A percentile compares a stretch with the other conserved stretches of the same genome.
These are phyloP conservation scores for Penicillium manginii DNA, from an alignment of 495 filamentous ascomycete species.

Conservation along the genomic window DNA sequence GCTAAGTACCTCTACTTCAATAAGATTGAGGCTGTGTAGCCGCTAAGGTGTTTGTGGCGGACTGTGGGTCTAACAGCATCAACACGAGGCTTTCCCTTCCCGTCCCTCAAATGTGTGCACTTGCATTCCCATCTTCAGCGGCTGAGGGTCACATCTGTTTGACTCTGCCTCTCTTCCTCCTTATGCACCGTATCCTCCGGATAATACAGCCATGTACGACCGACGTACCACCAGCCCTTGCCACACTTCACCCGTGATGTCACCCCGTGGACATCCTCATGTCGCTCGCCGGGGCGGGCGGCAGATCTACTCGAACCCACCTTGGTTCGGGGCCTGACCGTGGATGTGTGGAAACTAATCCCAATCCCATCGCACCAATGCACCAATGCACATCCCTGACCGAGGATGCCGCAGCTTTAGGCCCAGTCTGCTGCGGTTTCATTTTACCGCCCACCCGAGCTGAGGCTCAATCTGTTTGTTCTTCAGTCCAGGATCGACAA, in stretches of 20 bases:
- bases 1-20: conserved; percentile 18
- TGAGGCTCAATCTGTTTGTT: no score
- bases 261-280: neutral
- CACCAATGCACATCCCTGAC: neutral
- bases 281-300: neutral
- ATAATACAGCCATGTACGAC: conserved; percentile 2
- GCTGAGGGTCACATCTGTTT: conserved; percentile 7
- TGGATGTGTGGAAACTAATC: neutral
- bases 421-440: no score
- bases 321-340: neutral
- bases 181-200: conserved; percentile 3
- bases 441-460: no score
- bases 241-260: conserved; percentile 6
- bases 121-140: neutral
- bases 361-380: neutral
- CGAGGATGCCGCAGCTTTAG: no score
- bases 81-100: conserved; percentile 21
- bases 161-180: neutral
- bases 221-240: neutral
- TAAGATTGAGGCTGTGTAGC: conserved; percentile 43
- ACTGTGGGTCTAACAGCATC: conserved; percentile 19
- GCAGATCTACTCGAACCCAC: neutral
- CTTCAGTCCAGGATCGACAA: no score
- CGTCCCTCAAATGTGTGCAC: neutral
- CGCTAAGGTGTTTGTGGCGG: conserved; percentile 35